phyloP scores from a whole-genome alignment of 805 yeast species.

The Metschnikowia koreensis region DNA sequence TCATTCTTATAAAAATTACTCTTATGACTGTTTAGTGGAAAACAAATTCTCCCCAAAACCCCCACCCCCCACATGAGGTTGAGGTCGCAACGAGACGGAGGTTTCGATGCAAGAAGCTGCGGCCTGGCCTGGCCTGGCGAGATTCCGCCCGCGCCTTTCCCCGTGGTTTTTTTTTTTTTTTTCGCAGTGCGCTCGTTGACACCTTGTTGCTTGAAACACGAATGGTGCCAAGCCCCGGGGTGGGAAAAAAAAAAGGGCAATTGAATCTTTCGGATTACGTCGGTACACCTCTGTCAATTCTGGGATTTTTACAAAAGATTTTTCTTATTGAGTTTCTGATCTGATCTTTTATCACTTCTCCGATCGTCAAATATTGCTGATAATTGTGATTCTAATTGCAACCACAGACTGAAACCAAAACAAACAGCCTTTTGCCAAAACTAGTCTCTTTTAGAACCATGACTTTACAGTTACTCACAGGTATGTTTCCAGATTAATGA shows the following conservation, averaged over 20 bases:
- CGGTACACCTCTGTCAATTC: too few species aligned
- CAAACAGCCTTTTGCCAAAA: not conserved
- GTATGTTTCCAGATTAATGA: conserved; percentile 7
- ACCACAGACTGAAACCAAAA: too few species aligned
- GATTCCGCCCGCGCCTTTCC: conserved; percentile 8
- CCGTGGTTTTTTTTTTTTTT: conserved; percentile 11
- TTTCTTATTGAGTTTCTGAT: too few species aligned
- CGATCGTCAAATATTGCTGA: too few species aligned
- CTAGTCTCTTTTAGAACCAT: conserved; percentile 2
- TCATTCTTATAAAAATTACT: too few species aligned
- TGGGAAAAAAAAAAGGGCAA: not conserved
- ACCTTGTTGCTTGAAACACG: conserved; percentile 4
- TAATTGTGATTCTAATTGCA: too few species aligned
- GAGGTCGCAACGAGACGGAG: not conserved
- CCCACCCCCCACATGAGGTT: not conserved
- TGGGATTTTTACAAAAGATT: too few species aligned
- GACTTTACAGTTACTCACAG: conserved; percentile 15
- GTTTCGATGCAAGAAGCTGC: conserved; percentile 5
- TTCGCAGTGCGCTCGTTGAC: conserved; percentile 5
- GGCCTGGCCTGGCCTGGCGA: not conserved
- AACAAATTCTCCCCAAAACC: too few species aligned
- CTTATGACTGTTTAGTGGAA: too few species aligned
- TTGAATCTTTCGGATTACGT: too few species aligned
- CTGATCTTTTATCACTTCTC: not conserved
- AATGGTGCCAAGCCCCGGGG: not conserved